phyloP scores from a whole-genome alignment of 495 filamentous ascomycete species.

The Penicillium paradoxum region DNA sequence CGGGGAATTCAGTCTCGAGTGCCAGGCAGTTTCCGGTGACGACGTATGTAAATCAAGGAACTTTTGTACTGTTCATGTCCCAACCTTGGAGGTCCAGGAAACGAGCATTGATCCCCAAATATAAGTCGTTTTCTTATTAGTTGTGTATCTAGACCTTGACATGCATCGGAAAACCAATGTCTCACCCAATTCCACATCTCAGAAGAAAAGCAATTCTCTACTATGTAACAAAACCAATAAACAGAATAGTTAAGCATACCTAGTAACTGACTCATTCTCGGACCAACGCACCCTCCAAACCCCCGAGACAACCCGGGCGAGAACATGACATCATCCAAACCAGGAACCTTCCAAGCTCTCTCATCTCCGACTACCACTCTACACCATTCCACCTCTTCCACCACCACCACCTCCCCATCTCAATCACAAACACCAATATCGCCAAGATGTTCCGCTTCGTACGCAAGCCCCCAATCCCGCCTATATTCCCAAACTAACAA shows the following conservation, averaged over 20 bases:
- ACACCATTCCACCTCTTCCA: neutral
- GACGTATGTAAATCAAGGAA: no score
- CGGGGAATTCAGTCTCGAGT: no score
- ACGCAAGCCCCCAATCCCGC: constrained; percentile 12
- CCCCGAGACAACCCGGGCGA: neutral
- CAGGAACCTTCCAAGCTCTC: neutral
- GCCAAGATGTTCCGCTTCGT: constrained; percentile 44
- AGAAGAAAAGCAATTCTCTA: no score
- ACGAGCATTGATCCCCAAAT: no score
- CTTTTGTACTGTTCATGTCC: no score
- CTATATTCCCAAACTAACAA: constrained; percentile 3
- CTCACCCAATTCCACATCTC: no score
- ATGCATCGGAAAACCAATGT: no score
- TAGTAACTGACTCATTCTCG: neutral
- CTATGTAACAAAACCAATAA: no score
- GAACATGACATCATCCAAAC: neutral
- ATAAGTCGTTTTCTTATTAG: no score
- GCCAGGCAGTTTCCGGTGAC: no score
- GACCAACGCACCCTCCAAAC: neutral
- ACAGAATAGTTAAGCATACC: neutral
- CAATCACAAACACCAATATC: neutral
- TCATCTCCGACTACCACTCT: neutral
- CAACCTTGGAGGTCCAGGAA: no score
- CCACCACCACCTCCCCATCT: neutral
- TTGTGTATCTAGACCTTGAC: no score